Conservation (phyloP, 257 asterid genomes). For the Solanum clarkiae region DNA sequence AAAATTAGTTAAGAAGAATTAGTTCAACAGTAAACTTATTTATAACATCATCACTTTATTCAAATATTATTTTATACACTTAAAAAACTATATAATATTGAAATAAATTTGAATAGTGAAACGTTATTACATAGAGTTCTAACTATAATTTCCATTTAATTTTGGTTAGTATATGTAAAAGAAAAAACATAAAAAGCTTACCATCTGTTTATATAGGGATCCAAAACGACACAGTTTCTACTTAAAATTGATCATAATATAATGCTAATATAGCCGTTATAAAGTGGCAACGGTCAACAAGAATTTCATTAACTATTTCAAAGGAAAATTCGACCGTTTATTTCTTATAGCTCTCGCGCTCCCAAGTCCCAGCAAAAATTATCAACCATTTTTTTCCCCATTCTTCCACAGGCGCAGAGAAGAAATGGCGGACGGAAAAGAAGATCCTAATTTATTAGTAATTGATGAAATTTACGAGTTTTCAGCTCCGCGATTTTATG, state of each 20-base stretch:
- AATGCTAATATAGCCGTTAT: not conserved
- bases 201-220: not conserved
- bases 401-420: not conserved
- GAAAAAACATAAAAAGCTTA: not conserved
- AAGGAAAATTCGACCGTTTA: not conserved
- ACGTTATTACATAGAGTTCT: not conserved
- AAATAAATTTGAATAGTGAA: not conserved
- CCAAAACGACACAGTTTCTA: not conserved
- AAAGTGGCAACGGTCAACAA: not conserved
- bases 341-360: not conserved
- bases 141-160: not conserved
- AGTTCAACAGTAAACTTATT: not conserved
- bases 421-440: slow-evolving; percentile 31
- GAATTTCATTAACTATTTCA: not conserved
- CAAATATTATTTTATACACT: too few relatives aligned
- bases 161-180: not conserved
- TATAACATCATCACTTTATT: too few relatives aligned
- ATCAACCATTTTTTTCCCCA: not conserved
- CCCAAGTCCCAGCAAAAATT: not conserved
- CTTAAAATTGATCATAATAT: not conserved
- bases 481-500: slow-evolving; percentile 64
- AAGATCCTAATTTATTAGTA: slow-evolving; percentile 26
- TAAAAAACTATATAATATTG: accelerated
- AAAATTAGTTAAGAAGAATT: too few relatives aligned
- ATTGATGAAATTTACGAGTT: slow-evolving; percentile 69